These are phyloP conservation scores for Fagopyrum tataricum DNA, from an alignment of 148 eudicot genomes.

Conservation along the genomic window DNA sequence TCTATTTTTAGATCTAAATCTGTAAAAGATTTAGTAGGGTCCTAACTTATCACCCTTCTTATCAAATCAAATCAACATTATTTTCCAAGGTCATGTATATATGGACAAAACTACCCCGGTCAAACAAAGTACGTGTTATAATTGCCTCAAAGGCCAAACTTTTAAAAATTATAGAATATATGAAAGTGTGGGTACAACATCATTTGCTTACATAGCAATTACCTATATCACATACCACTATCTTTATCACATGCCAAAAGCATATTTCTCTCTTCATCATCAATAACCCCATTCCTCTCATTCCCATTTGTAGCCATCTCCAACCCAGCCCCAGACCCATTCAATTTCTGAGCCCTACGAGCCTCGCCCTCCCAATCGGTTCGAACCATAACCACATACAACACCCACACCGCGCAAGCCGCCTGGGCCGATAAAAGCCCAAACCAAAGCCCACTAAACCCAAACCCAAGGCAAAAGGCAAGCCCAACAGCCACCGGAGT, in stretches of 20 bases:
- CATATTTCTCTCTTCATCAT: slow-evolving; percentile 20
- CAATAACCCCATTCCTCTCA: slow-evolving; percentile 13
- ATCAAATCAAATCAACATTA: too few species aligned
- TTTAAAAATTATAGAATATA: too few species aligned
- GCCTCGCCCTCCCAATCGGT: slow-evolving; percentile 90
- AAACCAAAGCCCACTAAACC: slow-evolving; percentile 79
- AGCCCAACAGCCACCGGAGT: slow-evolving; percentile 78
- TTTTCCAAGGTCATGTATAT: too few species aligned
- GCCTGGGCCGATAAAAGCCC: slow-evolving; percentile 83
- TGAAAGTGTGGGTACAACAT: too few species aligned
- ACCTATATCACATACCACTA: not conserved
- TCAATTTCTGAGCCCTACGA: slow-evolving; percentile 44
- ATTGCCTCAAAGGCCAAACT: too few species aligned
- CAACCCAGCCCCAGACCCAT: slow-evolving; percentile 24
- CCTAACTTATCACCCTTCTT: too few species aligned
- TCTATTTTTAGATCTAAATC: too few species aligned
- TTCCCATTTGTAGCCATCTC: slow-evolving; percentile 17
- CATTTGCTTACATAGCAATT: too few species aligned
- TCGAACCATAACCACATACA: slow-evolving; percentile 43
- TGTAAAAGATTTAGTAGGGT: too few species aligned
- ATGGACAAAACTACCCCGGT: too few species aligned
- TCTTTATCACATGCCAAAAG: slow-evolving; percentile 2
- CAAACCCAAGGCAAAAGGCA: slow-evolving; percentile 53
- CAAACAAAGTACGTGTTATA: too few species aligned
- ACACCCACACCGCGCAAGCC: slow-evolving; percentile 55